Base-by-base conservation (phyloP, 352 stramenopile genomes). In the Globisporangium iwayamae region DNA sequence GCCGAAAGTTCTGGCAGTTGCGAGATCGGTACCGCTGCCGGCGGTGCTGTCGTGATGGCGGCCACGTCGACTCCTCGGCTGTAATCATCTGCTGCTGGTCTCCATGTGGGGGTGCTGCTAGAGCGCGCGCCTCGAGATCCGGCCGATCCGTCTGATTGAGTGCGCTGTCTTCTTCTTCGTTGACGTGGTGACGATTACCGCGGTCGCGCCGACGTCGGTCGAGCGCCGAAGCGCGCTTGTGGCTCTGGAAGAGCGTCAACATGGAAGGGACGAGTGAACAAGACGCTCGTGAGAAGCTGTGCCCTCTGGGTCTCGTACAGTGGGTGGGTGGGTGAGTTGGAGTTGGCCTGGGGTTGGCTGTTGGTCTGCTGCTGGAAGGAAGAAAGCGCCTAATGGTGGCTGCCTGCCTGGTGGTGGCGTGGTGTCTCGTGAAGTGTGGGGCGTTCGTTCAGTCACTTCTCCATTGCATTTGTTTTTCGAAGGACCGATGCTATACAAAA, bases 1-100 rank as follows among this genome's bases (percentile, higher is more conserved):
- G 52, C 22, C 52, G 47, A 36, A 71, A 63, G 11, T 47, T 68
- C 9, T 52, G 62, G 63, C 71, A 78, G 22, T 73, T 78, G 43
- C 71, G 65, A 22, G 71, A 78, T 11, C 68, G 65, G 45, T 73
- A 67, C 14, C 48, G 68, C 7, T 57, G 43, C 13, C 53, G 51
- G 13, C 18, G 36, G 7, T 39, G 34, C n/a, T 3, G 30, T 3
- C 20, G 39, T 32, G 18, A 32, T 48, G 4, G 54, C 16, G 20
- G 54, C n/a, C 18, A 30, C 51, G 25, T 25, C 28, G 51, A 43
- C 4, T 16, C 4, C 16, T 20, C 6, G 43, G 18, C 16, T 22
- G 43, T 22, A 22, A 48, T 22, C 18, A 48, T 22, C 25, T n/a
- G 8, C 13, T 48, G 54, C 54, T 20, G 43, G 14, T 41, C n/a